Base-by-base conservation (phyloP, 148 eudicot genomes). In the Nyssa sinensis region DNA sequence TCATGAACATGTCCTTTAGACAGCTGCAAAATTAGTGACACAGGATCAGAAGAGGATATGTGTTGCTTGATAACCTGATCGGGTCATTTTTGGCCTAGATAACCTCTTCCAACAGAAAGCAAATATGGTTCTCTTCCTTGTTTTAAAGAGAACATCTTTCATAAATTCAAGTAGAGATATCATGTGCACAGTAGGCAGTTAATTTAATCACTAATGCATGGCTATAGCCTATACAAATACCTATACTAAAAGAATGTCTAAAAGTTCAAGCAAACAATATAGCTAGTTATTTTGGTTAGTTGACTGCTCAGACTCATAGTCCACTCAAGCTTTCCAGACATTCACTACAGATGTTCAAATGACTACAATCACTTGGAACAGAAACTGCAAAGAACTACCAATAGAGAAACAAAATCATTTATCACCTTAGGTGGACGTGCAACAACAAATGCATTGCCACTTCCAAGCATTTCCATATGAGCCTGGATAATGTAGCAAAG, bases 401-500 rank as follows among this genome's bases (percentile, higher is more conserved):
- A n/a, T 39, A 39, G 53, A 55, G 65, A 55, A 55, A 21, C 25
- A 53, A 64, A 30, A 37, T 2, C 34, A 23, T 9, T 39, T 25
- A 58, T 70, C 85, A 94, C 98, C 90, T 94, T 91, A 33, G 97
- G 98, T 65, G 88, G 88, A 51, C 85, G 81, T 55, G 97, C 90
- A 60, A 93, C 83, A 62, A 91, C 92, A 76, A 89, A 91, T 62
- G 98, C 94, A 81, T 87, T 88, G 80, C 95, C 98, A 70, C 82
- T 84, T 69, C 91, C 94, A 55, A 88, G 89, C 94, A 94, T 88
- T 80, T 94, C 97, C 87, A 91, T 68, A 69, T 94, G 98, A 75
- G 89, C 74, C 70, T 91, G 93, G 61, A 94, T 84, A 67, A 94
- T 89, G 71, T 88, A 88, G 84, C 94, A 88, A 75, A 91, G 81